These are phyloP conservation scores for Scopulariopsis brevicaulis DNA, from an alignment of 2,329 filamentous ascomycete species.

Conservation along the genomic window DNA sequence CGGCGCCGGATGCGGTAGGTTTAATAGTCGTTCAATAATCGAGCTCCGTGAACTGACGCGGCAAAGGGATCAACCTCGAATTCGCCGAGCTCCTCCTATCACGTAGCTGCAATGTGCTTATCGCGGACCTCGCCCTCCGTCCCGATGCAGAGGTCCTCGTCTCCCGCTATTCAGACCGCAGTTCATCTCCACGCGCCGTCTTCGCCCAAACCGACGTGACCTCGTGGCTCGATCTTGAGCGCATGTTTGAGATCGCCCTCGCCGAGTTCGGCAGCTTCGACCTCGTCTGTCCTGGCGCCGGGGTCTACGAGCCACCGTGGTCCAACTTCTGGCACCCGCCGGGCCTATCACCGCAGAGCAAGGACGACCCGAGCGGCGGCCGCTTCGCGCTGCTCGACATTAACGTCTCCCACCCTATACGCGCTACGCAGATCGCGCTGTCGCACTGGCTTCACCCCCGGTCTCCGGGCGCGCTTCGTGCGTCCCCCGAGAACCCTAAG, in stretches of 20 bases:
- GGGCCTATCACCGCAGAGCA: conserved; percentile 17
- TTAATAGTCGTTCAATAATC: conserved; percentile 6
- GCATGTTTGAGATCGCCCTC: conserved; percentile 21
- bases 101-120: conserved; percentile 29
- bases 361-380: conserved; percentile 15
- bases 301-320: conserved; percentile 32
- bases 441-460: conserved; percentile 21
- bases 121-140: conserved; percentile 29
- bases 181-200: conserved; percentile 17
- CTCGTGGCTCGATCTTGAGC: conserved; percentile 23
- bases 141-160: conserved; percentile 27
- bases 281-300: conserved; percentile 32
- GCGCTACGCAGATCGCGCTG: conserved; percentile 26
- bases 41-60: not conserved
- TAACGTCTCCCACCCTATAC: conserved; percentile 28
- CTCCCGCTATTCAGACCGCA: conserved; percentile 8
- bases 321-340: conserved; percentile 30
- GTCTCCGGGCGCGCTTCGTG: not conserved
- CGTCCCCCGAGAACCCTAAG: conserved; percentile 13
- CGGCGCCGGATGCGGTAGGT: conserved; percentile 11
- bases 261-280: conserved; percentile 24
- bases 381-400: conserved; percentile 25
- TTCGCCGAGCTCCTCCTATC: conserved; percentile 30
- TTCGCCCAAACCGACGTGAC: conserved; percentile 33
- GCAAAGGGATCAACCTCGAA: conserved; percentile 26